Conservation (phyloP, 2,329 filamentous ascomycete genomes). For the Fusarium clavum region DNA sequence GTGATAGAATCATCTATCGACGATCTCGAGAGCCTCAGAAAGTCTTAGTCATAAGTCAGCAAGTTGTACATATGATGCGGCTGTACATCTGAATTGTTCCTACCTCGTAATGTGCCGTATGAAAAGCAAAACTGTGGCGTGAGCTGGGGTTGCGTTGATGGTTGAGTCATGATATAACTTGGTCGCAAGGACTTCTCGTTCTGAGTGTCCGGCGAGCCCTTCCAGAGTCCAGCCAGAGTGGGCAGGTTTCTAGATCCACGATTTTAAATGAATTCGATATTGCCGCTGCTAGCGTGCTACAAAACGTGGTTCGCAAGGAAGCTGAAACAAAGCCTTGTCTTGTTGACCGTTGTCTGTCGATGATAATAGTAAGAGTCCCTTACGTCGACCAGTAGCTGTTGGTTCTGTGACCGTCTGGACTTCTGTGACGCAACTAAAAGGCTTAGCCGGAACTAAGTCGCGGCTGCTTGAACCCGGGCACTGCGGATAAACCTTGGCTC, state of each 20-base stretch:
- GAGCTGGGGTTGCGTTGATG: constrained; percentile 62
- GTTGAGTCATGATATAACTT: constrained; percentile 59
- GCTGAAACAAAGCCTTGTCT: constrained; percentile 25
- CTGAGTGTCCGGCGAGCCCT: constrained; percentile 55
- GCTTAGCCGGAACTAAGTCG: constrained; percentile 20
- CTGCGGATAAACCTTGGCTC: constrained; percentile 39
- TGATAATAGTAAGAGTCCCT: neutral
- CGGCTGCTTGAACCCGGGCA: constrained; percentile 12
- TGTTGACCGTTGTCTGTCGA: constrained; percentile 7
- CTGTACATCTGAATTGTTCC: constrained; percentile 25
- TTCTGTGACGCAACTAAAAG: constrained; percentile 42
- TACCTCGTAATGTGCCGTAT: constrained; percentile 75
- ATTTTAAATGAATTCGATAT: neutral
- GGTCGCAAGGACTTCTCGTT: constrained; percentile 45
- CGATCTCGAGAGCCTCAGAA: constrained; percentile 85
- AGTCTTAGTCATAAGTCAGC: constrained; percentile 69
- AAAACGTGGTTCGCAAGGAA: constrained; percentile 19
- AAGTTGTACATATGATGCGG: neutral
- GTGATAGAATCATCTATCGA: constrained; percentile 93
- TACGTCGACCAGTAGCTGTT: constrained; percentile 2
- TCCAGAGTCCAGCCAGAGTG: constrained; percentile 66
- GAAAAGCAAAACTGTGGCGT: constrained; percentile 85
- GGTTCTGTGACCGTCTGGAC: constrained; percentile 5
- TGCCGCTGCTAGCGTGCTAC: constrained; percentile 11
- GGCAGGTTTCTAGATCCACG: constrained; percentile 12